phyloP scores from a whole-genome alignment of 306 rosid genomes.

The Quercus ilex region DNA sequence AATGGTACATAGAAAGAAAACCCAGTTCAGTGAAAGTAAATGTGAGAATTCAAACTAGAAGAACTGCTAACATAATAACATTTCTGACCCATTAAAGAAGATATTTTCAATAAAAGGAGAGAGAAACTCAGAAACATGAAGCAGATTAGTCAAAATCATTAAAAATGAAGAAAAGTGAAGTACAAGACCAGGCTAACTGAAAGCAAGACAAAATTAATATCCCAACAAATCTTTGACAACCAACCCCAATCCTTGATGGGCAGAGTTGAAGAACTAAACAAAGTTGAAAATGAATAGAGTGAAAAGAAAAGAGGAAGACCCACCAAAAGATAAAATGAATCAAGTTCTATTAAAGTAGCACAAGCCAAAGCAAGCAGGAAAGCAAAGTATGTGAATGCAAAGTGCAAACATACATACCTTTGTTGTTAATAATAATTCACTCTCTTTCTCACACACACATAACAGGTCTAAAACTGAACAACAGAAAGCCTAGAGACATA shows the following conservation, averaged over 20 bases:
- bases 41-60: slow-evolving; percentile 19
- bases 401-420: slow-evolving; percentile 24
- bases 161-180: background rate
- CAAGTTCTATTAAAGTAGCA: background rate
- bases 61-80: slow-evolving; percentile 15
- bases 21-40: slow-evolving; percentile 13
- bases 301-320: slow-evolving; percentile 9
- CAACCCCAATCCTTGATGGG: slow-evolving; percentile 30
- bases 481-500: slow-evolving; percentile 51
- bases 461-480: slow-evolving; percentile 49
- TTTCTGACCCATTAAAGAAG: slow-evolving; percentile 14
- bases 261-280: slow-evolving; percentile 20
- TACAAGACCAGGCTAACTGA: slow-evolving; percentile 27
- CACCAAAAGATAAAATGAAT: slow-evolving; percentile 10
- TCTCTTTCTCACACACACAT: slow-evolving; percentile 1
- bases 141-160: slow-evolving; percentile 10
- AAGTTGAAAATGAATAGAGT: slow-evolving; percentile 17
- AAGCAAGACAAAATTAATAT: slow-evolving; percentile 22
- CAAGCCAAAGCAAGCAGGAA: slow-evolving; percentile 19
- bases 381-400: slow-evolving; percentile 21
- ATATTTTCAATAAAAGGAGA: slow-evolving; percentile 1
- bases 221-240: slow-evolving; percentile 26
- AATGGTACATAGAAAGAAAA: slow-evolving; percentile 13
- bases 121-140: background rate
- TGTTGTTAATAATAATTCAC: slow-evolving; percentile 26